Evolutionary conservation across 257 asterid genomes (phyloP).

Genomic region (Nicotiana attenuata): DNA sequence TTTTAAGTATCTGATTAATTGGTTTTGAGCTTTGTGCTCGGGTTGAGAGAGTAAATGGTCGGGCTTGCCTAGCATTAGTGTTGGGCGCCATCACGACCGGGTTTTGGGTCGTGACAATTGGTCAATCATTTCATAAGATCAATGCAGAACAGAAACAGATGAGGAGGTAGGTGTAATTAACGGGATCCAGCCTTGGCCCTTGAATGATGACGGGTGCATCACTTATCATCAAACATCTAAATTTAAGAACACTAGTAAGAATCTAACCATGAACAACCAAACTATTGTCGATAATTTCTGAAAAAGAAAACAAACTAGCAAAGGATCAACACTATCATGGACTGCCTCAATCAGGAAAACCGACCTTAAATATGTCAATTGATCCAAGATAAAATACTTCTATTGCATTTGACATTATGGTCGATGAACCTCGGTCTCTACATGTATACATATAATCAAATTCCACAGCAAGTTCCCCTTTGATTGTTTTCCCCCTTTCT

Average conservation of each 20-base stretch:
- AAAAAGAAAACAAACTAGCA: not conserved
- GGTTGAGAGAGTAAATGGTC: too few species aligned
- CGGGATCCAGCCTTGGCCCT: conserved; percentile 2
- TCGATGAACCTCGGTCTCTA: not conserved
- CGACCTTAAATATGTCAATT: not conserved
- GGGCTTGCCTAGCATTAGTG: too few species aligned
- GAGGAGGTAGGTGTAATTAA: not conserved
- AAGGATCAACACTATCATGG: not conserved
- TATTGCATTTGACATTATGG: not conserved
- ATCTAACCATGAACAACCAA: not conserved
- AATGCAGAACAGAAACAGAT: not conserved
- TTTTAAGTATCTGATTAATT: too few species aligned
- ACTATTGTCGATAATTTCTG: not conserved
- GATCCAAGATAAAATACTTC: conserved; percentile 1
- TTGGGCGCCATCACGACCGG: too few species aligned
- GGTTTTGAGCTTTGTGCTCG: too few species aligned
- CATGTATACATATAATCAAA: not conserved
- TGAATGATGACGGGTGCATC: not conserved
- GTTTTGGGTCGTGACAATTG: too few species aligned
- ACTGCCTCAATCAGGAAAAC: not conserved
- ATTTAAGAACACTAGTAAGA: not conserved
- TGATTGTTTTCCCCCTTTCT: not conserved
- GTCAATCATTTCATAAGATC: not conserved
- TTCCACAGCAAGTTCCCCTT: not conserved
- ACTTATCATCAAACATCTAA: not conserved